Conservation (phyloP, 192 early-diverging fungal genomes). For the Coemansia reversa region DNA sequence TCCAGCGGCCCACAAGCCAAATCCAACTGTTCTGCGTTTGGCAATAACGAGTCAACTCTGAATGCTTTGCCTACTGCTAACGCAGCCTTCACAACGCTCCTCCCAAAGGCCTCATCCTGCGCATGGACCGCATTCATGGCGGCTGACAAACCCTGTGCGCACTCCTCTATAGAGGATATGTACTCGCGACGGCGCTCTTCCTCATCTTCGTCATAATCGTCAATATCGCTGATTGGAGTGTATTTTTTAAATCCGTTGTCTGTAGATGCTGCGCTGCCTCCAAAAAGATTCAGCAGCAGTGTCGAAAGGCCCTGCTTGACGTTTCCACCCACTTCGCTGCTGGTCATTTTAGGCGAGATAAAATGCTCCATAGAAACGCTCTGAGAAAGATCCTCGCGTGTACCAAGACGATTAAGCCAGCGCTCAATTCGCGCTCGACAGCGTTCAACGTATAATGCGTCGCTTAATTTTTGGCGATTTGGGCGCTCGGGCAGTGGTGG, state of each 20-base stretch:
- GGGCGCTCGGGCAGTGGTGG: constrained; percentile 40
- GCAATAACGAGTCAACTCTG: constrained; percentile 11
- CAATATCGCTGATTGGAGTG: constrained; percentile 44
- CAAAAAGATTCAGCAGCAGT: constrained; percentile 40
- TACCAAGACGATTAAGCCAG: constrained; percentile 49
- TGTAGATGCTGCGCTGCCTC: constrained; percentile 1
- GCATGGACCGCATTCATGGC: constrained; percentile 32
- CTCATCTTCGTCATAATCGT: constrained; percentile 51
- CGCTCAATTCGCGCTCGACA: constrained; percentile 45
- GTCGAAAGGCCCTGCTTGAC: constrained; percentile 41
- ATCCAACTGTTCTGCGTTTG: neutral
- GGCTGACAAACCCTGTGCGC: constrained; percentile 21
- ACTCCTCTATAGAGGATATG: constrained; percentile 31
- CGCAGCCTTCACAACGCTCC: constrained; percentile 31
- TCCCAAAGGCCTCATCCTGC: constrained; percentile 40
- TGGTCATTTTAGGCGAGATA: constrained; percentile 31
- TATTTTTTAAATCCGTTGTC: constrained; percentile 40
- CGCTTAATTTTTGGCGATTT: constrained; percentile 9
- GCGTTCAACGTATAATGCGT: constrained; percentile 31
- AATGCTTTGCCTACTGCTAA: constrained; percentile 37
- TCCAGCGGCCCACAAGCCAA: neutral
- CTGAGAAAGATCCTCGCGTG: constrained; percentile 39
- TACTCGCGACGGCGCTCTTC: constrained; percentile 49
- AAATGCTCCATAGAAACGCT: constrained; percentile 43
- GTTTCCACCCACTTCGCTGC: constrained; percentile 21